A percentile compares a stretch with the other conserved stretches of the same genome.
Evolutionary conservation across 2,329 filamentous ascomycete species (phyloP).

Genomic region (Tolypocladium paradoxum): DNA sequence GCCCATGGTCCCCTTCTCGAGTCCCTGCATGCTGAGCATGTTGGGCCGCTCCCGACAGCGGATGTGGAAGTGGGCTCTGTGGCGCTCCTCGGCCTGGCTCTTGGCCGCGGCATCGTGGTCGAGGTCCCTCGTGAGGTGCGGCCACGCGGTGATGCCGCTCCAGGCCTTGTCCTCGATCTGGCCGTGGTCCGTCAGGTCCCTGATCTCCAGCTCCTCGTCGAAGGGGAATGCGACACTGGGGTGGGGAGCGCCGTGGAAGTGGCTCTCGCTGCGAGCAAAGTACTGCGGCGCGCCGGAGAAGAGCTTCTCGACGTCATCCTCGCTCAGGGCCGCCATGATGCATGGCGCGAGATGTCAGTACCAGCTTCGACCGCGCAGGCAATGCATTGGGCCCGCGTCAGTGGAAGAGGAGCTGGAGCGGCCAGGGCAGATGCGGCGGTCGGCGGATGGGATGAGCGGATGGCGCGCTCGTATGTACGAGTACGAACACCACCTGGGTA

Average conservation of each 20-base stretch:
- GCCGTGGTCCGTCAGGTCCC: constrained; percentile 53
- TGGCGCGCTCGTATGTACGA: background rate
- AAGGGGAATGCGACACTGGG: constrained; percentile 58
- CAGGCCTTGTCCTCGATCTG: constrained; percentile 54
- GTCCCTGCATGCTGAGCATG: constrained; percentile 62
- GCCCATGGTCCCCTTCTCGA: constrained; percentile 61
- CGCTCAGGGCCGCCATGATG: constrained; percentile 38
- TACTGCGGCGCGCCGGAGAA: constrained; percentile 71
- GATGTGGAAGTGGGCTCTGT: constrained; percentile 46
- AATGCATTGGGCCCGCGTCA: background rate
- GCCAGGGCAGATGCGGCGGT: background rate
- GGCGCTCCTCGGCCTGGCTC: constrained; percentile 31
- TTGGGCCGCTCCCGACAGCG: constrained; percentile 52
- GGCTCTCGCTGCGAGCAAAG: constrained; percentile 49
- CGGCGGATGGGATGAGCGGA: background rate
- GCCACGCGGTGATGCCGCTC: constrained; percentile 52
- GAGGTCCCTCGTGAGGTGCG: constrained; percentile 44
- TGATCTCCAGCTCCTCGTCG: constrained; percentile 49
- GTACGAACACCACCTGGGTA: background rate
- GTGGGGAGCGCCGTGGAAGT: constrained; percentile 48
- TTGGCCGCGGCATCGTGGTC: constrained; percentile 33
- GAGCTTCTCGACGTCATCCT: constrained; percentile 54
- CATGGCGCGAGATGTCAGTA: constrained; percentile 12
- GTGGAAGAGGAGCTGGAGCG: background rate
- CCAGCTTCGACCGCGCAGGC: background rate